Percentiles rank a stretch among this genome's conserved stretches.
These are phyloP conservation scores for Drechslerella dactyloides DNA, from an alignment of 2,329 filamentous ascomycete genomes.

Conservation along the genomic window DNA sequence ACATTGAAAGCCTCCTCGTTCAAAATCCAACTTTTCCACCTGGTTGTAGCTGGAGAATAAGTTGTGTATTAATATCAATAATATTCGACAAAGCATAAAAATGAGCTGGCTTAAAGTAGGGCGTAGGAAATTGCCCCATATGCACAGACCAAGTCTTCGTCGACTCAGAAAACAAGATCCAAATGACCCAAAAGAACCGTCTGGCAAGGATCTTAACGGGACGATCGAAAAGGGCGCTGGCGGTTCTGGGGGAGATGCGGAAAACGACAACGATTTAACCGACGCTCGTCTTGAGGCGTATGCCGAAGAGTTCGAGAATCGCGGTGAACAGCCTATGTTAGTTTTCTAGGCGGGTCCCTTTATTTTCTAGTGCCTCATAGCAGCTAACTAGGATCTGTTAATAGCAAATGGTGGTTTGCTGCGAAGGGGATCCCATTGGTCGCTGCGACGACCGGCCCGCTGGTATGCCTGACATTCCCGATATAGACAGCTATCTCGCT, in stretches of 20 bases:
- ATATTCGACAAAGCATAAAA: no score
- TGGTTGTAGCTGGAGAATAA: no score
- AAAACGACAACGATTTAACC: no score
- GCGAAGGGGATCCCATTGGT: conserved; percentile 71
- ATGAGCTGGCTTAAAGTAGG: no score
- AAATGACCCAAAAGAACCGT: conserved; percentile 27
- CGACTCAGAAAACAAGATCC: not conserved
- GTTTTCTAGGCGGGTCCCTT: conserved; percentile 15
- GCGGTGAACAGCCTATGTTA: conserved; percentile 38
- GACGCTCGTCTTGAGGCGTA: conserved; percentile 20
- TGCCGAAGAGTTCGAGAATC: conserved; percentile 33
- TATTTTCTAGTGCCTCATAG: not conserved
- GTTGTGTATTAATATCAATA: no score
- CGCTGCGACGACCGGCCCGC: conserved; percentile 81
- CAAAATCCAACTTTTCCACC: not conserved
- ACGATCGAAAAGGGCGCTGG: no score
- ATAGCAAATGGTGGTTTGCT: conserved; percentile 49
- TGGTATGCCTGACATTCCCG: conserved; percentile 60
- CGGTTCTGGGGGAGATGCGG: no score
- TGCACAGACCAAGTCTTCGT: not conserved
- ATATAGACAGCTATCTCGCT: not conserved
- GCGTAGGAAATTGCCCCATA: not conserved
- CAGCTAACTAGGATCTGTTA: conserved; percentile 10
- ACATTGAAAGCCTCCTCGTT: not conserved
- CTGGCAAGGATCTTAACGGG: conserved; percentile 30